Conservation (phyloP, 2,329 filamentous ascomycete genomes). For the Emergomyces africanus region DNA sequence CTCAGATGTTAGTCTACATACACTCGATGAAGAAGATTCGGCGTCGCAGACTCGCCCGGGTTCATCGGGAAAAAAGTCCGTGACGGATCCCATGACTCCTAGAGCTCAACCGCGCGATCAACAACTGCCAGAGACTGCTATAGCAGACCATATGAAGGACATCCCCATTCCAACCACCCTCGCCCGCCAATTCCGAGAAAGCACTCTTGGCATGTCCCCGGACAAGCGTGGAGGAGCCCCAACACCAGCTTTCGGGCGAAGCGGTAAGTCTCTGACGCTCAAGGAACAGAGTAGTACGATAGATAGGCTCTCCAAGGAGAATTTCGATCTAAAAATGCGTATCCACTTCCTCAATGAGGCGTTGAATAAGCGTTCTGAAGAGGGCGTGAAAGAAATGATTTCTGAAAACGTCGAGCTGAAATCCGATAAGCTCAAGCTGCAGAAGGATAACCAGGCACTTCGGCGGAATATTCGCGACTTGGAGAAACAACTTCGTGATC, state of each 20-base stretch:
- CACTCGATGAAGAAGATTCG: constrained; percentile 47
- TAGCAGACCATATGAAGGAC: constrained; percentile 76
- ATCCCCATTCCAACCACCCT: constrained; percentile 85
- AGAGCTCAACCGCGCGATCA: constrained; percentile 43
- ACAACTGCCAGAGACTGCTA: constrained; percentile 63
- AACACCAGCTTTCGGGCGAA: constrained; percentile 38
- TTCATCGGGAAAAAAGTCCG: constrained; percentile 26
- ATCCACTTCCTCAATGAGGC: constrained; percentile 95
- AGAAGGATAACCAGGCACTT: constrained; percentile 79
- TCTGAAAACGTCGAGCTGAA: constrained; percentile 94
- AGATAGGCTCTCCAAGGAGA: constrained; percentile 91
- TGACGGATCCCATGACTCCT: constrained; percentile 54
- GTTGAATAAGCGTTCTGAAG: constrained; percentile 83
- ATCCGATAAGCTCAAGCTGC: constrained; percentile 74
- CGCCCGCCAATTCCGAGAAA: constrained; percentile 68
- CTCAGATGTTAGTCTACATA: constrained; percentile 39
- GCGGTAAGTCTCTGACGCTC: constrained; percentile 64
- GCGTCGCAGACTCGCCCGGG: constrained; percentile 21
- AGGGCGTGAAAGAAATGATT: constrained; percentile 96
- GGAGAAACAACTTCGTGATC: constrained; percentile 60
- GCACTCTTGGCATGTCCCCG: constrained; percentile 42
- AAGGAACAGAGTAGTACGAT: constrained; percentile 98
- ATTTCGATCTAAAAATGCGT: constrained; percentile 93
- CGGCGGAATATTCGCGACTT: constrained; percentile 73
- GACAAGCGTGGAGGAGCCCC: constrained; percentile 44